These are phyloP conservation scores for Aspergillus oerlinghausenensis DNA, from an alignment of 2,329 filamentous ascomycete species.

Conservation along the genomic window DNA sequence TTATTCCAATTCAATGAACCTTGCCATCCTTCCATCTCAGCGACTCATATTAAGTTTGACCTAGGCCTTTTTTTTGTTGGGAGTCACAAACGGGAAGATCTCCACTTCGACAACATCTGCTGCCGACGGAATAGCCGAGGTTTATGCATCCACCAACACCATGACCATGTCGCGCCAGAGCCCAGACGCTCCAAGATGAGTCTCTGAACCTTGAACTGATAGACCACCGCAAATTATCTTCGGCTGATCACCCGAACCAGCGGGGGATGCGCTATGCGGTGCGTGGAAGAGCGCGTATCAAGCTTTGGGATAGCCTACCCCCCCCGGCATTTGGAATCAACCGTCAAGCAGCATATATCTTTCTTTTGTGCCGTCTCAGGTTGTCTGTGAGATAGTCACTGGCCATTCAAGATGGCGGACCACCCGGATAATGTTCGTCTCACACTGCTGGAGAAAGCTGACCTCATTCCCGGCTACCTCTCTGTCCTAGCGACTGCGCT, in stretches of 20 bases:
- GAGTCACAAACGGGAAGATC: background rate
- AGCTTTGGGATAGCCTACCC: background rate
- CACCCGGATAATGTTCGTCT: slow-evolving; percentile 15
- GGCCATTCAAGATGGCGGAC: slow-evolving; percentile 7
- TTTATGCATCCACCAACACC: background rate
- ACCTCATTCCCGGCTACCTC: slow-evolving; percentile 24
- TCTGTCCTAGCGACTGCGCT: slow-evolving; percentile 22
- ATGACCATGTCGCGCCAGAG: no score
- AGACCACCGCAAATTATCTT: background rate
- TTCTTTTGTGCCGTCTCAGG: background rate
- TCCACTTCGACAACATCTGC: background rate
- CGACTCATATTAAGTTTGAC: background rate
- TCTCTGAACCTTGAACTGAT: background rate
- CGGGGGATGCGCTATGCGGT: background rate
- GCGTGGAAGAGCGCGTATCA: background rate
- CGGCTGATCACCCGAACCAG: background rate
- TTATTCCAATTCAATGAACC: background rate
- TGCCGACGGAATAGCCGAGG: background rate
- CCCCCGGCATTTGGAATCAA: background rate
- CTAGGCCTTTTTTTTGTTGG: background rate
- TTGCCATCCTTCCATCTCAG: background rate
- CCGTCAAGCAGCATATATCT: background rate
- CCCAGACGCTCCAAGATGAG: background rate
- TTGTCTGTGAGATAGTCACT: background rate
- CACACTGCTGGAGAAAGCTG: slow-evolving; percentile 32